Evolutionary conservation across 805 yeast species (phyloP).

Genomic region (Saturnispora besseyi): DNA sequence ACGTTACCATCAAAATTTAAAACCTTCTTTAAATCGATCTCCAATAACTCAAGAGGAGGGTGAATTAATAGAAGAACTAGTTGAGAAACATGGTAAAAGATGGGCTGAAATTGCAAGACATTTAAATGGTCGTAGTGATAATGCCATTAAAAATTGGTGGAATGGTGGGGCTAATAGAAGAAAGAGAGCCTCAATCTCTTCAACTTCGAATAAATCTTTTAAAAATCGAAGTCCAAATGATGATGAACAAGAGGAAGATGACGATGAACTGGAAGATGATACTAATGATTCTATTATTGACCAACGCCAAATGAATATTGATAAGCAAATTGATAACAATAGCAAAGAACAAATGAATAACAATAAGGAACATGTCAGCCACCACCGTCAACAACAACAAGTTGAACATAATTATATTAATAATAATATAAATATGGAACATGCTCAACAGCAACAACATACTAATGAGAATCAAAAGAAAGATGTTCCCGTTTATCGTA

Average conservation of each 20-base stretch:
- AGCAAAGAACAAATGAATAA: not conserved
- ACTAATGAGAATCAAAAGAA: not conserved
- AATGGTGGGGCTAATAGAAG: constrained; percentile 86
- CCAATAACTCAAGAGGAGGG: constrained; percentile 88
- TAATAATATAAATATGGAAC: not conserved
- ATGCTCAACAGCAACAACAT: not conserved
- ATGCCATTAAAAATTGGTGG: constrained; percentile 95
- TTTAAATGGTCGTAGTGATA: constrained; percentile 79
- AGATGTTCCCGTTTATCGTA: not conserved
- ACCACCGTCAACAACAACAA: constrained; percentile 10
- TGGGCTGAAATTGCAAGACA: constrained; percentile 95
- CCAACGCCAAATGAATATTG: not conserved
- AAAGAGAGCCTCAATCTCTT: constrained; percentile 34
- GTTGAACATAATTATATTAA: not conserved
- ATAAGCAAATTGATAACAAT: not conserved
- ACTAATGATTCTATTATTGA: not conserved
- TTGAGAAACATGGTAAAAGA: constrained; percentile 69
- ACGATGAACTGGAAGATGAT: not conserved
- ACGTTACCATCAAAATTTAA: constrained; percentile 83
- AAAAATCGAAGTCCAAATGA: not conserved
- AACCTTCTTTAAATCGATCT: constrained; percentile 70
- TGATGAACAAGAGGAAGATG: not conserved
- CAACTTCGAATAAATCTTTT: constrained; percentile 1
- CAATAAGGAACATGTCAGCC: constrained; percentile 13
- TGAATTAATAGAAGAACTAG: constrained; percentile 66